Conservation (phyloP, 805 yeast species). For the Scheffersomyces stipitis region DNA sequence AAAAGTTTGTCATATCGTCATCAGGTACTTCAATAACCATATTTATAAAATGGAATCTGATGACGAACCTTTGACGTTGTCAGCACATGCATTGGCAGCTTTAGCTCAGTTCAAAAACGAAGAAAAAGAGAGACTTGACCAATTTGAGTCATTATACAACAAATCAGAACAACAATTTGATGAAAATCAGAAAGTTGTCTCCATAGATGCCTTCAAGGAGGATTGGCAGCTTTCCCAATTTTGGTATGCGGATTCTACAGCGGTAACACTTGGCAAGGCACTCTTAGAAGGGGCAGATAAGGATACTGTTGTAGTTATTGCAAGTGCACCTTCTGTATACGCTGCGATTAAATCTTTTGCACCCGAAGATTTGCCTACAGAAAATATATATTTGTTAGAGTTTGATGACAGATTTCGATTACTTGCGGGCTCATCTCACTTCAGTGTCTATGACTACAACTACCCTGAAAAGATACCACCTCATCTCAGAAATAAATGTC, state of each 20-base stretch:
- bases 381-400: constrained; percentile 73
- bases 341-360: constrained; percentile 70
- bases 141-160: constrained; percentile 53
- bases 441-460: constrained; percentile 74
- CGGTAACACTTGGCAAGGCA: constrained; percentile 65
- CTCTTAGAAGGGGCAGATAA: constrained; percentile 74
- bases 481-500: constrained; percentile 58
- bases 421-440: constrained; percentile 66
- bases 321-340: constrained; percentile 90
- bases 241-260: constrained; percentile 81
- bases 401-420: constrained; percentile 74
- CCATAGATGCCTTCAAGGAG: constrained; percentile 78
- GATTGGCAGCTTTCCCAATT: constrained; percentile 95
- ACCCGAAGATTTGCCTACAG: constrained; percentile 54
- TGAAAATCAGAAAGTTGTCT: constrained; percentile 28
- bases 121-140: constrained; percentile 54
- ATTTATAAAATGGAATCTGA: constrained; percentile 46
- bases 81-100: constrained; percentile 53
- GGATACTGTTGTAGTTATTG: constrained; percentile 69
- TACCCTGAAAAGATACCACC: constrained; percentile 62
- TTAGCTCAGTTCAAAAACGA: constrained; percentile 65
- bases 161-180: constrained; percentile 59
- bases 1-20: no score
- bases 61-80: constrained; percentile 45
- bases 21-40: no score